Evolutionary conservation across 2,329 filamentous ascomycete genomes (phyloP), one percentile per base, ranked within the genome.

Genomic region (Chalara sp.): DNA sequence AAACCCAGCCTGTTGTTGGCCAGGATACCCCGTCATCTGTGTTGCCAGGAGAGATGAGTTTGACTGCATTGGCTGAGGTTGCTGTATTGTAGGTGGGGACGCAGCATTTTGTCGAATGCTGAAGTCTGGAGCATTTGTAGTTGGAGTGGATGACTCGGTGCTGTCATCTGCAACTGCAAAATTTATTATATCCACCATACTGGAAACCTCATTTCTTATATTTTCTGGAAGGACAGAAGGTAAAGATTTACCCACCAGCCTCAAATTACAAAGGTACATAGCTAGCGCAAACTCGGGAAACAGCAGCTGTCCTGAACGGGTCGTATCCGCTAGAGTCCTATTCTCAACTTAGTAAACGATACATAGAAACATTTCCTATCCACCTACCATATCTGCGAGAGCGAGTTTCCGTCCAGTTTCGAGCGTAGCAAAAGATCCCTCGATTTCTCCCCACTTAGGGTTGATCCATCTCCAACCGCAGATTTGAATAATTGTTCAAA

Each of bases 121-220:
- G 64, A 92, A 89, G 60, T 82, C 85, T 1, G 88, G 84, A 12
- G 81, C 81, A 67, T 88, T 91, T 53, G 74, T 80, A 49, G 75
- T 75, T 13, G 70, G 61, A 31, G 73, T 71, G n/a, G 77, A 68
- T 21, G 21, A 21, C 21, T 78, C 70, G 40, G 69, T 68, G 39
- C 72, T 73, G 31, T 92, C 86, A 57, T 99, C 93, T 1, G 81
- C 83, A 29, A 96, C 80, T 59, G 86, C 89, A 67, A 99, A 99
- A 53, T 90, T 96, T 65, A 99, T 99, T 51, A 99, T 99, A 65
- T 99, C 93, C 40, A 99, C 93, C 91, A 99, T 97, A 70, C 93
- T 96, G 4, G 92, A 97, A 13, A 99, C 93, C 68, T 99, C 93
- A 63, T 99, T 99, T 72, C 84, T 87, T 58, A 99, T 84, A 53